phyloP scores from a whole-genome alignment of 371 early-diverging fungal species.

The Mortierella sp. region DNA sequence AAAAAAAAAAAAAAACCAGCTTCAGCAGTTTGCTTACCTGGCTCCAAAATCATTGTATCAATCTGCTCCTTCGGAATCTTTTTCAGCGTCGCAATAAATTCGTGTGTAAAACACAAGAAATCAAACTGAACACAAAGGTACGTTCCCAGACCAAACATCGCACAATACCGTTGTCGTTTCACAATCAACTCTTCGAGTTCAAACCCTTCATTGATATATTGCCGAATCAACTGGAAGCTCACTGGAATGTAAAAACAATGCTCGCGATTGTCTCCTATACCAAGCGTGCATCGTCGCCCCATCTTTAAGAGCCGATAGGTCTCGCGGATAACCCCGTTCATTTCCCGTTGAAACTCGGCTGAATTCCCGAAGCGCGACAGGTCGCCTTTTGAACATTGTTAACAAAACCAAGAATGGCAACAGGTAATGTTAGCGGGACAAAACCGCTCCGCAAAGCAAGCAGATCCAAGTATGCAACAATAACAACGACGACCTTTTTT shows the following conservation, averaged over 20 bases:
- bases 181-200: slow-evolving; percentile 90
- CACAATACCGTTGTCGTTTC: slow-evolving; percentile 92
- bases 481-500: no score
- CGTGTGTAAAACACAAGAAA: slow-evolving; percentile 93
- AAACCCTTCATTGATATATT: slow-evolving; percentile 88
- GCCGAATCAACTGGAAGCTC: slow-evolving; percentile 82
- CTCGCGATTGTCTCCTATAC: slow-evolving; percentile 93
- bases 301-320: slow-evolving; percentile 82
- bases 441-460: background rate
- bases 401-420: slow-evolving; percentile 46
- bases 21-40: slow-evolving; percentile 37
- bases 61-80: slow-evolving; percentile 74
- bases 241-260: slow-evolving; percentile 93
- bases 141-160: slow-evolving; percentile 90
- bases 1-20: no score
- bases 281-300: slow-evolving; percentile 82
- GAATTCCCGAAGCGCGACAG: slow-evolving; percentile 82
- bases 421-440: background rate
- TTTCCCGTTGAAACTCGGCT: slow-evolving; percentile 83
- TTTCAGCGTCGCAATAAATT: slow-evolving; percentile 87
- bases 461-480: background rate
- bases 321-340: slow-evolving; percentile 78
- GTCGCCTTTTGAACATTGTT: slow-evolving; percentile 78
- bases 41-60: slow-evolving; percentile 66
- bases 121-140: slow-evolving; percentile 90